Conservation (phyloP, 371 early-diverging fungal species). For the Batrachochytrium dendrobatidis region DNA sequence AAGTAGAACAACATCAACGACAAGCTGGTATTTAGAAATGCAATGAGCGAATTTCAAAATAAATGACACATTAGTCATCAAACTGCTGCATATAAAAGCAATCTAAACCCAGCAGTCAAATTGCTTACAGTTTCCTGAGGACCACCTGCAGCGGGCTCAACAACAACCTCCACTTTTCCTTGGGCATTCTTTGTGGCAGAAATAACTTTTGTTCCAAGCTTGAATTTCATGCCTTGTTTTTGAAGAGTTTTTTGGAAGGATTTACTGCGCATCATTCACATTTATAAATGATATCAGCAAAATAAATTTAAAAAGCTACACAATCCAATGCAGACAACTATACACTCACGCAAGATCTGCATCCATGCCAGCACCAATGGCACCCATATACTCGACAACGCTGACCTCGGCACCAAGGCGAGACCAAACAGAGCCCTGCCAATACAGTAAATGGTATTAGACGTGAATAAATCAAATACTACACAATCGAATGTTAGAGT, state of each 20-base stretch:
- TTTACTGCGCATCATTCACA: too few species aligned
- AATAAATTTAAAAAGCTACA: neutral
- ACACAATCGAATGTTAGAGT: conserved; percentile 4
- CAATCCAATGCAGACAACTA: neutral
- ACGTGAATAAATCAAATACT: neutral
- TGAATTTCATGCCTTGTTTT: conserved; percentile 98
- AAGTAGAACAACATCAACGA: conserved; percentile 88
- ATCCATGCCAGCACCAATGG: conserved; percentile 97
- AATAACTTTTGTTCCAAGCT: conserved; percentile 92
- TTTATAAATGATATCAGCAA: neutral
- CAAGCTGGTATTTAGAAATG: conserved; percentile 51
- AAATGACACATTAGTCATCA: conserved; percentile 4
- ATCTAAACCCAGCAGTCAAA: neutral
- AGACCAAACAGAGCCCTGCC: conserved; percentile 89
- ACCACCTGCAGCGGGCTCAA: conserved; percentile 68
- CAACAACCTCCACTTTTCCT: conserved; percentile 81
- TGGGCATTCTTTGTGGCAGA: conserved; percentile 71
- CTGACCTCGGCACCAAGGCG: conserved; percentile 93
- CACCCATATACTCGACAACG: conserved; percentile 88
- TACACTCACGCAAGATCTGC: conserved; percentile 71
- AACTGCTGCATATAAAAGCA: neutral
- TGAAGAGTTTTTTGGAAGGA: conserved; percentile 79
- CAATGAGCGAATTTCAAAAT: too few species aligned
- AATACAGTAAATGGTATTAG: neutral
- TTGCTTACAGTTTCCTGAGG: conserved; percentile 37